Evolutionary conservation across 2,329 filamentous ascomycete species (phyloP).

Genomic region (Colletotrichum spaethianum): DNA sequence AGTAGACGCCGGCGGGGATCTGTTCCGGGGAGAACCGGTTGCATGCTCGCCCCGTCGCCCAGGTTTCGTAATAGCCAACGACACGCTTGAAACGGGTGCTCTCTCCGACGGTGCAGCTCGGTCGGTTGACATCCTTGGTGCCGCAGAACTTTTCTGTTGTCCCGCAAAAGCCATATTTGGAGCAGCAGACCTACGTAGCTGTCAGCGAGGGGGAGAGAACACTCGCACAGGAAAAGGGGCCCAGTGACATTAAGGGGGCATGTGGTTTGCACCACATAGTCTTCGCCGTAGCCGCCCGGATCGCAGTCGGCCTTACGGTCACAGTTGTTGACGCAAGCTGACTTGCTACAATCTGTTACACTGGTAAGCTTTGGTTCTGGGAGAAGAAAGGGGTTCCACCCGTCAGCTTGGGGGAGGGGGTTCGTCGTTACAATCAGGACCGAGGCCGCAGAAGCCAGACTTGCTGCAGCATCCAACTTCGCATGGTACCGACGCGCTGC

Average conservation of each 20-base stretch:
- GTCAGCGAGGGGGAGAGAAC: neutral
- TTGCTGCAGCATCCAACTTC: neutral
- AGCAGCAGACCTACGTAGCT: neutral
- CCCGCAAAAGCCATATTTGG: neutral
- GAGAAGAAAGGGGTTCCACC: neutral
- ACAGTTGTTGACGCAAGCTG: neutral
- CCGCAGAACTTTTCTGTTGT: neutral
- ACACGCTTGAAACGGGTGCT: slow-evolving; percentile 23
- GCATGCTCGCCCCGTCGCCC: slow-evolving; percentile 11
- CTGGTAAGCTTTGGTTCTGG: neutral
- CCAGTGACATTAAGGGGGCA: slow-evolving; percentile 52
- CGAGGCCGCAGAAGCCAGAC: neutral
- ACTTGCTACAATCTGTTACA: neutral
- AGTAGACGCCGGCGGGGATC: slow-evolving; percentile 47
- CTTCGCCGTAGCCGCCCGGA: neutral
- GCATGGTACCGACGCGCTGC: neutral
- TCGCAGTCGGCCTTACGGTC: neutral
- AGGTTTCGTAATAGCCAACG: slow-evolving; percentile 52
- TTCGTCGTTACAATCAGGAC: neutral
- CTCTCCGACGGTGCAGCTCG: neutral
- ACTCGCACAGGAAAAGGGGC: slow-evolving; percentile 45
- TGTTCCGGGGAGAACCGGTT: slow-evolving; percentile 44
- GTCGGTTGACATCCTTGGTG: neutral
- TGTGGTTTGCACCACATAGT: neutral
- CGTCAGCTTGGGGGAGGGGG: neutral